A percentile compares a stretch with the other conserved stretches of the same genome.
phyloP scores from a whole-genome alignment of 805 yeast species.

The Kazachstania taianensis region DNA sequence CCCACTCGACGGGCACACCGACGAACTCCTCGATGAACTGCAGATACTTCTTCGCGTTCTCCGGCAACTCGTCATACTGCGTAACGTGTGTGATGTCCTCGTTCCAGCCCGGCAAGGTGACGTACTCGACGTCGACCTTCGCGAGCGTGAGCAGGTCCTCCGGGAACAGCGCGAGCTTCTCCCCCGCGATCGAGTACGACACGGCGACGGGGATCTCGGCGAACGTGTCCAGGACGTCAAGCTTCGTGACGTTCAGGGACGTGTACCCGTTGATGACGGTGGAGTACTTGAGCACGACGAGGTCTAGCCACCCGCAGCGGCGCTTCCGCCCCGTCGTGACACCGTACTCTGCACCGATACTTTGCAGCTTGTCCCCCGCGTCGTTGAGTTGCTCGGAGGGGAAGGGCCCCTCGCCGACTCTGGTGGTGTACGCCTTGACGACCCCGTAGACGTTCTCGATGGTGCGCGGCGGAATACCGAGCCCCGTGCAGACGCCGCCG shows the following conservation, averaged over 20 bases:
- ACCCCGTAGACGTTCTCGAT: slow-evolving; percentile 85
- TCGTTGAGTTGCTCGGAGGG: slow-evolving; percentile 92
- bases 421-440: slow-evolving; percentile 95
- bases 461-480: slow-evolving; percentile 87
- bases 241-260: slow-evolving; percentile 83
- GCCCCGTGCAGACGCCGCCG: slow-evolving; percentile 96
- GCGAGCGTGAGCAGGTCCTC: slow-evolving; percentile 78
- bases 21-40: slow-evolving; percentile 77
- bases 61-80: slow-evolving; percentile 71
- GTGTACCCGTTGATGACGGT: slow-evolving; percentile 92
- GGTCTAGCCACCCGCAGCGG: slow-evolving; percentile 98
- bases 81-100: slow-evolving; percentile 64
- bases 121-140: slow-evolving; percentile 86
- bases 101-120: slow-evolving; percentile 92
- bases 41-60: slow-evolving; percentile 76
- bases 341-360: slow-evolving; percentile 91
- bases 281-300: slow-evolving; percentile 88
- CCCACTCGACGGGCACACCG: slow-evolving; percentile 85
- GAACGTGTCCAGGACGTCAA: slow-evolving; percentile 88
- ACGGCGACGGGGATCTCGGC: slow-evolving; percentile 83
- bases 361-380: slow-evolving; percentile 77
- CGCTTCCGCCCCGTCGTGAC: slow-evolving; percentile 98
- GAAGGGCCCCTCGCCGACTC: slow-evolving; percentile 99
- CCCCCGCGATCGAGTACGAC: slow-evolving; percentile 70
- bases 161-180: slow-evolving; percentile 73